Conservation (phyloP, 305 asterid species). For the Euphrasia arctica region DNA sequence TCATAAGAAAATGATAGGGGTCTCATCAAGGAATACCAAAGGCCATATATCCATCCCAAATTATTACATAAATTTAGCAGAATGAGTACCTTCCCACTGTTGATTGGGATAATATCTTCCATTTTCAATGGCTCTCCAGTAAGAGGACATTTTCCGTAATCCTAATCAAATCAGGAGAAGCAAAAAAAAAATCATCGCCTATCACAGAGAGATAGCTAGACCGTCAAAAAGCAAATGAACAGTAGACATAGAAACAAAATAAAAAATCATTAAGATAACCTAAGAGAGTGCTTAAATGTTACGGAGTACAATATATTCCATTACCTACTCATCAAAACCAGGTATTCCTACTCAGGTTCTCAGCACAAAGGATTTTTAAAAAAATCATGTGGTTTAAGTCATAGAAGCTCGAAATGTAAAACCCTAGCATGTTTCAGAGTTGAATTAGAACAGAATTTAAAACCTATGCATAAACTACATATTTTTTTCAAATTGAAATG, state of each 20-base stretch:
- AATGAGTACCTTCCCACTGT: conserved; percentile 71
- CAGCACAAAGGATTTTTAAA: too few species aligned
- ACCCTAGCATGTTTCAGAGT: too few species aligned
- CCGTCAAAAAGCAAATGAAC: background rate
- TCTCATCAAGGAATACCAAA: conserved; percentile 1
- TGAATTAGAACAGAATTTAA: too few species aligned
- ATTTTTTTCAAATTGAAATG: background rate
- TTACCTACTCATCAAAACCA: background rate
- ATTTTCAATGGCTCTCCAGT: conserved; percentile 82
- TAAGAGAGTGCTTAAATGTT: background rate
- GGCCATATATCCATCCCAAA: conserved; percentile 1
- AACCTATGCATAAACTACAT: too few species aligned
- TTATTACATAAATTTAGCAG: background rate
- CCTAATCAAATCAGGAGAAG: conserved; percentile 41
- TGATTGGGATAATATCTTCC: conserved; percentile 83
- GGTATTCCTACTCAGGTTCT: too few species aligned
- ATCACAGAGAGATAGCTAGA: conserved; percentile 1
- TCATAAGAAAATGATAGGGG: background rate
- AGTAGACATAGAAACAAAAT: too few species aligned
- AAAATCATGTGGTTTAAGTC: too few species aligned
- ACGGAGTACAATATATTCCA: background rate
- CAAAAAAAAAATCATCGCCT: conserved; percentile 5
- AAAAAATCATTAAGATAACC: background rate
- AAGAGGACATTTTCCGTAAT: conserved; percentile 92
- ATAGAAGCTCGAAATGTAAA: too few species aligned